Conservation (phyloP, 371 early-diverging fungal genomes). For the Dichotomocladium elegans region DNA sequence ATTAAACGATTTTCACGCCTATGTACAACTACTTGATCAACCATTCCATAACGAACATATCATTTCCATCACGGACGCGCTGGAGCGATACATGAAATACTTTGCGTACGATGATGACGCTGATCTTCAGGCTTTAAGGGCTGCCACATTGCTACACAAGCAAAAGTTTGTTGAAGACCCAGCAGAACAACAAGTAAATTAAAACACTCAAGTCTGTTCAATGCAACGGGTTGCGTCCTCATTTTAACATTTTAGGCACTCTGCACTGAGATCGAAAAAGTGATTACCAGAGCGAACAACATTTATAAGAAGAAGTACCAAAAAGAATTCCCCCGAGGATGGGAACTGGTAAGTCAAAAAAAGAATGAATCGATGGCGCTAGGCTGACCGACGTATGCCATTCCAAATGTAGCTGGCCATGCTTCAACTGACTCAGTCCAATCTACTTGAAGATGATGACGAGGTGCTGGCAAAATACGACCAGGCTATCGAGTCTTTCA, state of each 20-base stretch:
- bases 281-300: slow-evolving; percentile 15
- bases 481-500: slow-evolving; percentile 30
- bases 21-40: slow-evolving; percentile 25
- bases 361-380: background rate
- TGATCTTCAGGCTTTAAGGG: slow-evolving; percentile 26
- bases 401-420: slow-evolving; percentile 21
- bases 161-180: slow-evolving; percentile 16
- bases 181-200: slow-evolving; percentile 11
- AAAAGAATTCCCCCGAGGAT: slow-evolving; percentile 27
- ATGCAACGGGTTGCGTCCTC: too few relatives aligned
- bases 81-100: slow-evolving; percentile 15
- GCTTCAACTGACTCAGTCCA: slow-evolving; percentile 30
- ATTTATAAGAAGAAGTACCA: slow-evolving; percentile 14
- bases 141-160: slow-evolving; percentile 27
- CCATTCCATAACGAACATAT: slow-evolving; percentile 20
- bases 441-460: slow-evolving; percentile 35
- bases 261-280: slow-evolving; percentile 14
- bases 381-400: background rate
- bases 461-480: slow-evolving; percentile 21
- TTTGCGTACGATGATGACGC: slow-evolving; percentile 18
- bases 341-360: slow-evolving; percentile 38
- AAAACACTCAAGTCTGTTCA: background rate
- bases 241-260: background rate
- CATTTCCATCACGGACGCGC: slow-evolving; percentile 11
- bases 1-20: slow-evolving; percentile 22